These are phyloP conservation scores for Leishmania braziliensis DNA, from an alignment of 208 protist species.

Conservation along the genomic window DNA sequence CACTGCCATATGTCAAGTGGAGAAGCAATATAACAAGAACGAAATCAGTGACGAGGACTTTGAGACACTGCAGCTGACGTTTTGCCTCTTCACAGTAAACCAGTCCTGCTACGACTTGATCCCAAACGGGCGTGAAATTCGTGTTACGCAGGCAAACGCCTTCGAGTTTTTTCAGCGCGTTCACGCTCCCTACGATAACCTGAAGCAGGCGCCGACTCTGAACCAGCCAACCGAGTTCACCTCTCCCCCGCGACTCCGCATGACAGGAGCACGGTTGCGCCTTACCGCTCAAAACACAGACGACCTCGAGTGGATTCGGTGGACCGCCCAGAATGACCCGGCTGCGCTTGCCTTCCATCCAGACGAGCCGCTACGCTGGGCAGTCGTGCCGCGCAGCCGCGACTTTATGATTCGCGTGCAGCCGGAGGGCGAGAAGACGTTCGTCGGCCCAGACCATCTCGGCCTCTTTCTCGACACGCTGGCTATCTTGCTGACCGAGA, in stretches of 20 bases:
- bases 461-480: conserved; percentile 20
- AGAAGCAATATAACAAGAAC: conserved; percentile 13
- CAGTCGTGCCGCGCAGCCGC: conserved; percentile 21
- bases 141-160: conserved; percentile 41
- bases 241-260: conserved; percentile 12
- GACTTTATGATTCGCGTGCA: conserved; percentile 32
- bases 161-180: conserved; percentile 50
- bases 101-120: conserved; percentile 41
- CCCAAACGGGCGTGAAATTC: conserved; percentile 47
- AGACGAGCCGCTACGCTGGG: conserved; percentile 31
- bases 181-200: conserved; percentile 18
- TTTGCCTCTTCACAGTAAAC: conserved; percentile 31
- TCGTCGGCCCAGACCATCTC: conserved; percentile 19
- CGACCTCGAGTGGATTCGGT: conserved; percentile 17
- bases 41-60: conserved; percentile 31
- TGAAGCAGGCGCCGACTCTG: conserved; percentile 5
- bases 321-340: conserved; percentile 19
- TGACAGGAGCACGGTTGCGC: conserved; percentile 12
- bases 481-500: conserved; percentile 11
- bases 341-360: conserved; percentile 17
- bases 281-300: conserved; percentile 21
- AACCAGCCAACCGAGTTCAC: conserved; percentile 1
- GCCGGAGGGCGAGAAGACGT: conserved; percentile 20
- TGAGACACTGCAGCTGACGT: conserved; percentile 26
- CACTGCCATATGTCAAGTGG: conserved; percentile 12